Evolutionary conservation across 164 flowering plant species (phyloP), one percentile per base, ranked within the genome.

Genomic region (Litsea cubeba): DNA sequence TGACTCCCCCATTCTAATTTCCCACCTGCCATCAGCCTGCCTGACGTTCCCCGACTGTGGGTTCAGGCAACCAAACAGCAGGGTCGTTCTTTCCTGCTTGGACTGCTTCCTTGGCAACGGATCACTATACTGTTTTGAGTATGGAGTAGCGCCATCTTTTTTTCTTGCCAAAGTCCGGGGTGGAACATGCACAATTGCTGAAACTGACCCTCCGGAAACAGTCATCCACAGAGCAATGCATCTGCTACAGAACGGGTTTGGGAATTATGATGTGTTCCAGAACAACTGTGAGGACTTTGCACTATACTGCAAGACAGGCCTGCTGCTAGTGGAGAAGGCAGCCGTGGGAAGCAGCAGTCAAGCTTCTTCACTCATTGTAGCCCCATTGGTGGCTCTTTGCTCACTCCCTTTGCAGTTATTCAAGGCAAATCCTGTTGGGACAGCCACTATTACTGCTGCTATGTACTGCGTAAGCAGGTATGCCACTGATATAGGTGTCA

Each of bases 211-310:
- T 15, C 81, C 92, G 0, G 92, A 86, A 35, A 64, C 82, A 30
- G 93, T 86, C 7, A 79, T 94, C 76, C 94, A 96, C 81, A 81
- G 99, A 28, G 98, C 99, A 62, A 96, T 96, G 99, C 84, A 88
- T 76, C 86, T 96, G 68, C 93, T 96, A 57, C 97, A 89, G 73
- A 91, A 94, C 75, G 99, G 99, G 62, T 96, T 94, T 79, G 98
- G 99, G 28, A 94, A 89, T 66, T 96, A 94, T 25, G 86, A 96
- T 60, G 80, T 94, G 49, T 94, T 91, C 63, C 84, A 87, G 57
- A 96, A 96, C 84, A 94, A 94, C 82, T 96, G 99, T 74, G 99
- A 96, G 83, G 99, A 96, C 80, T 96, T 94, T 81, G 91, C 98
- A 0, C 66, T 96, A 17, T 94, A 92, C 78, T 94, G 97, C 87